Conservation (phyloP, 164 flowering plant genomes). For the Akebia trifoliata region DNA sequence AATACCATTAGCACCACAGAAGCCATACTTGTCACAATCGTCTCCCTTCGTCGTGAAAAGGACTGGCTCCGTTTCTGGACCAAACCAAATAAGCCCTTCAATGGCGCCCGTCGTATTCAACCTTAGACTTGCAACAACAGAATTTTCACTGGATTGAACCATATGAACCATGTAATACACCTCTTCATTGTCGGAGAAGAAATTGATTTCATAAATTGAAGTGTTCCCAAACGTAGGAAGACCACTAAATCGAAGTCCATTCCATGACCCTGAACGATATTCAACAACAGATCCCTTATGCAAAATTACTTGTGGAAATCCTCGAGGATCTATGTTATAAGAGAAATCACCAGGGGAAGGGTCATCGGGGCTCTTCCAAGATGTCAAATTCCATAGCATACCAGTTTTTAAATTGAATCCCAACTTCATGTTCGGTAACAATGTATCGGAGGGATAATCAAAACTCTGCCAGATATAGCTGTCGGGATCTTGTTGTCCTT, state of each 20-base stretch:
- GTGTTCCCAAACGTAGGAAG: constrained; percentile 10
- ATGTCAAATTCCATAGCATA: constrained; percentile 12
- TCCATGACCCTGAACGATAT: constrained; percentile 46
- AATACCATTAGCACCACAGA: constrained; percentile 2
- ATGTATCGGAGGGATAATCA: constrained; percentile 3
- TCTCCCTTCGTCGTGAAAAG: background rate
- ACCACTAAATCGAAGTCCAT: constrained; percentile 37
- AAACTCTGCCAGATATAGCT: constrained; percentile 7
- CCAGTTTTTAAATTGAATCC: constrained; percentile 18
- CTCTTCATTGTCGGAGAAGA: constrained; percentile 19
- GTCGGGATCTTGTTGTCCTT: background rate
- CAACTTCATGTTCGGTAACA: background rate
- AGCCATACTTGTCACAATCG: background rate
- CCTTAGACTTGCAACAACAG: constrained; percentile 17
- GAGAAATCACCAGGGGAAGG: constrained; percentile 25
- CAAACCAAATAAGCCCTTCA: background rate
- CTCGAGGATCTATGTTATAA: constrained; percentile 18
- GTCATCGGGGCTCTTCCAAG: constrained; percentile 35
- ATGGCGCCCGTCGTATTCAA: constrained; percentile 11
- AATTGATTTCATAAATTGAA: constrained; percentile 6
- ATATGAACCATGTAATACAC: constrained; percentile 22
- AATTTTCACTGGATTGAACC: background rate
- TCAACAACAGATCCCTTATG: background rate
- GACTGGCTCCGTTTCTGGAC: background rate
- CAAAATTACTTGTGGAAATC: constrained; percentile 20